Evolutionary conservation across 495 filamentous ascomycete species (phyloP), one percentile per base, ranked within the genome.

Genomic region (Aspergillus sclerotiicarbonarius): DNA sequence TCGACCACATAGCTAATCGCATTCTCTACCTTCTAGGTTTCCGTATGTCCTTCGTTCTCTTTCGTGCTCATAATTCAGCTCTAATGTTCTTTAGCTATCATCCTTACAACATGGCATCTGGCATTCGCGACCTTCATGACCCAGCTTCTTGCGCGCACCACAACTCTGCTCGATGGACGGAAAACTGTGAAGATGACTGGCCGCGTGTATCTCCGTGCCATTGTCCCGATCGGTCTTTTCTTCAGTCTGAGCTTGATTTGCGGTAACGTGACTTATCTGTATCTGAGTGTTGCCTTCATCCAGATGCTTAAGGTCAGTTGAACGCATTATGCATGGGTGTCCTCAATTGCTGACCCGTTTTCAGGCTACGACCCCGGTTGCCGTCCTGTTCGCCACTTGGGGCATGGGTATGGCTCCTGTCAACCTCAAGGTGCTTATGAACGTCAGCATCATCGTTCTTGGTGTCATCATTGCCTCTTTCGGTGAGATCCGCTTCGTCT

Each of bases 231-330:
- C 68, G 92, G 92, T 59, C 69, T 95, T 57, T 92, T 93, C 80
- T 97, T 96, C 82, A 91, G 87, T 75, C 78, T 96, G 77, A 91
- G 88, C 72, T 82, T 97, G 83, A 96, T 97, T 67, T 96, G 90
- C 76, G 89, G 91, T 57, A 96, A 97, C 76, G 80, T 92, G 69
- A 90, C 92, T 55, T 97, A 96, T 69, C 79, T 97, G 51, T 95
- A 94, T 75, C 84, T 97, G 59, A 90, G 87, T 66, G 92, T 96
- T 59, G 84, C 92, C 45, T 97, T 97, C 74, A 97, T 97, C 71
- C 92, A 97, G 79, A 97, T 97, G 92, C 83, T 97, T 66, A 96
- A 96, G 90, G 87, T 88, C 57, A 52, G 80, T 72, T 55, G 12
- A 13, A 9, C 18, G 29, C n/a, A 16, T 60, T 15, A 21, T 25